A percentile compares a stretch with the other conserved stretches of the same genome.
phyloP scores from a whole-genome alignment of 495 filamentous ascomycete species.

The Aspergillus funiculosus region DNA sequence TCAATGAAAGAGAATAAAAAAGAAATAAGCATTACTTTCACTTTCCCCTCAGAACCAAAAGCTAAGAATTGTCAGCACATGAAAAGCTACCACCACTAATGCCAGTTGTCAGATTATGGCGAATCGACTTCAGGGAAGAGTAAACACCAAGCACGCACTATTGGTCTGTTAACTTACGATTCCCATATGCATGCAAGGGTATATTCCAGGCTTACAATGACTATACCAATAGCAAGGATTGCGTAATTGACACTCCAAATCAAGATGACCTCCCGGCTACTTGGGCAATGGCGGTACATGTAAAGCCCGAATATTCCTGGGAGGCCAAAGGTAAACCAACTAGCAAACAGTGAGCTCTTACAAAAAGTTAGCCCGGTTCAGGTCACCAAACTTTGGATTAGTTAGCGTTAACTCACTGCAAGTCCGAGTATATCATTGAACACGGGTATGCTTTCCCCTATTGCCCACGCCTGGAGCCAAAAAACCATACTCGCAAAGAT shows the following conservation, averaged over 20 bases:
- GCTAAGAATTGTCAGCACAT: constrained; percentile 28
- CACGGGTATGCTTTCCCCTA: constrained; percentile 67
- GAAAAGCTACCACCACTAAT: constrained; percentile 26
- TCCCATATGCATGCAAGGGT: neutral
- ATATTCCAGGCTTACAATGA: constrained; percentile 28
- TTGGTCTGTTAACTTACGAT: neutral
- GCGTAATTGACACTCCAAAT: constrained; percentile 24
- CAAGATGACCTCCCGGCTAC: constrained; percentile 12
- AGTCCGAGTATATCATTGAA: constrained; percentile 59
- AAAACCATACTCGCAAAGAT: constrained; percentile 47
- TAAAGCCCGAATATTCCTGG: neutral
- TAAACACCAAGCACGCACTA: constrained; percentile 29
- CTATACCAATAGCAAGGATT: constrained; percentile 21
- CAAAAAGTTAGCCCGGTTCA: too few relatives aligned
- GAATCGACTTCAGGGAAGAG: constrained; percentile 29
- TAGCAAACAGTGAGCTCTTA: constrained; percentile 10
- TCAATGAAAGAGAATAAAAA: too few relatives aligned
- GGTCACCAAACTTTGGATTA: too few relatives aligned
- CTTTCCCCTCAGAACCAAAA: too few relatives aligned
- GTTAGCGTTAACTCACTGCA: constrained; percentile 21
- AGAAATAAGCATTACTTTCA: neutral
- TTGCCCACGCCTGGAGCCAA: constrained; percentile 63
- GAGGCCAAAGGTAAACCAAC: constrained; percentile 37
- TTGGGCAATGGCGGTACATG: neutral
- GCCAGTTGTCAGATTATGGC: constrained; percentile 14